phyloP scores from a whole-genome alignment of 2,329 filamentous ascomycete species.

The Beauveria caledonica region DNA sequence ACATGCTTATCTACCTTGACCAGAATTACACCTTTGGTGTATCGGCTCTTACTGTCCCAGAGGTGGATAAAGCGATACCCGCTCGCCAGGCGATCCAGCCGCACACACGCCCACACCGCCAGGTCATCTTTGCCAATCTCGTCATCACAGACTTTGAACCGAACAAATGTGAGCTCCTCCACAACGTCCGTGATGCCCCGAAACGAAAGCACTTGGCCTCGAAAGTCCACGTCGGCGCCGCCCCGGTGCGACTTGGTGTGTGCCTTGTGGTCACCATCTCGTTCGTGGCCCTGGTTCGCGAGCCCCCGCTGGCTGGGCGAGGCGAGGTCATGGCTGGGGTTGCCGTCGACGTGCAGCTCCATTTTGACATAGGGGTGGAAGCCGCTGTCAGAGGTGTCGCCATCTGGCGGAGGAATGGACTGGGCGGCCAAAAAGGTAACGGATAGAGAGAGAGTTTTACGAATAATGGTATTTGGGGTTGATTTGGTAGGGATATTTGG shows the following conservation, averaged over 20 bases:
- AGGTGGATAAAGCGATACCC: constrained; percentile 75
- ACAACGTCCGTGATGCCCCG: constrained; percentile 47
- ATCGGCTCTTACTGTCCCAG: constrained; percentile 57
- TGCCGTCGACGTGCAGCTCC: constrained; percentile 74
- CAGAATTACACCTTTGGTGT: constrained; percentile 61
- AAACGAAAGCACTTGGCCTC: constrained; percentile 50
- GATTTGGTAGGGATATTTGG: constrained; percentile 17
- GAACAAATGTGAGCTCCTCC: constrained; percentile 63
- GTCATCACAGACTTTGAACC: constrained; percentile 83
- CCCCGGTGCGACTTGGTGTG: constrained; percentile 52
- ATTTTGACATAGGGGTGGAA: constrained; percentile 78
- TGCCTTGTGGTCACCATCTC: constrained; percentile 45
- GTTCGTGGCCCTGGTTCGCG: constrained; percentile 31
- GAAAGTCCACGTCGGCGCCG: constrained; percentile 55
- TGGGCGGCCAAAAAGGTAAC: constrained; percentile 74
- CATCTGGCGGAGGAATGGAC: constrained; percentile 56
- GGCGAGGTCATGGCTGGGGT: constrained; percentile 26
- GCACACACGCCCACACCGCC: constrained; percentile 81
- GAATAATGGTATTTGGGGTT: constrained; percentile 16
- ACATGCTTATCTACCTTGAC: constrained; percentile 62
- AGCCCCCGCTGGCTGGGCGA: constrained; percentile 14
- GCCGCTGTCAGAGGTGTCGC: constrained; percentile 40
- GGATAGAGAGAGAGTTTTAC: constrained; percentile 56
- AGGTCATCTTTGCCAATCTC: constrained; percentile 71
- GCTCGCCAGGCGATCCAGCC: constrained; percentile 67